Evolutionary conservation across 225 moss, liverwort and hornwort species (phyloP).

Genomic region (Rhytidiadelphus loreus): DNA sequence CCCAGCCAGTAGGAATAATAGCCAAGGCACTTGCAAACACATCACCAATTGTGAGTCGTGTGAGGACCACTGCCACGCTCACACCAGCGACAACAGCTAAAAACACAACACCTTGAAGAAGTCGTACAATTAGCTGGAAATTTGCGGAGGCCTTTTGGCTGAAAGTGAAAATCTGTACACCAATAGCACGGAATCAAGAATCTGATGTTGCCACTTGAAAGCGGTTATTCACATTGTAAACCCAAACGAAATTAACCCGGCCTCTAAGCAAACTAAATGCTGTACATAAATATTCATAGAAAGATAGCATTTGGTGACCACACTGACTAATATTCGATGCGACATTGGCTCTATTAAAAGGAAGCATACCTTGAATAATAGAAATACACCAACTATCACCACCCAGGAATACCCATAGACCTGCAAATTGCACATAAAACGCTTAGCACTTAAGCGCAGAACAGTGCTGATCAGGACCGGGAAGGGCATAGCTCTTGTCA

Average conservation of each 20-base stretch:
- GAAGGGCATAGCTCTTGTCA: not conserved
- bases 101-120: constrained; percentile 44
- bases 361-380: constrained; percentile 33
- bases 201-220: not conserved
- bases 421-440: constrained; percentile 3
- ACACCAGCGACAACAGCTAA: constrained; percentile 42
- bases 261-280: not conserved
- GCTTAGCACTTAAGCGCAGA: not conserved
- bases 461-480: not conserved
- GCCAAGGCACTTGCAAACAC: constrained; percentile 49
- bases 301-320: not conserved
- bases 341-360: not conserved
- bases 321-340: not conserved
- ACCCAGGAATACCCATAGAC: constrained; percentile 56
- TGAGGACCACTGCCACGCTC: constrained; percentile 39
- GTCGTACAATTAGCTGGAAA: constrained; percentile 44
- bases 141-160: constrained; percentile 57
- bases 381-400: constrained; percentile 28
- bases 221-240: not conserved
- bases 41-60: constrained; percentile 40
- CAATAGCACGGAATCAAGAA: not conserved
- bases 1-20: constrained; percentile 59
- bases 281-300: not conserved
- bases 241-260: not conserved
- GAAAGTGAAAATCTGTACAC: constrained; percentile 45